Percentiles rank a stretch among this genome's conserved stretches.
Conservation (phyloP, 805 yeast species). For the Saccharomycopsis babjevae region DNA sequence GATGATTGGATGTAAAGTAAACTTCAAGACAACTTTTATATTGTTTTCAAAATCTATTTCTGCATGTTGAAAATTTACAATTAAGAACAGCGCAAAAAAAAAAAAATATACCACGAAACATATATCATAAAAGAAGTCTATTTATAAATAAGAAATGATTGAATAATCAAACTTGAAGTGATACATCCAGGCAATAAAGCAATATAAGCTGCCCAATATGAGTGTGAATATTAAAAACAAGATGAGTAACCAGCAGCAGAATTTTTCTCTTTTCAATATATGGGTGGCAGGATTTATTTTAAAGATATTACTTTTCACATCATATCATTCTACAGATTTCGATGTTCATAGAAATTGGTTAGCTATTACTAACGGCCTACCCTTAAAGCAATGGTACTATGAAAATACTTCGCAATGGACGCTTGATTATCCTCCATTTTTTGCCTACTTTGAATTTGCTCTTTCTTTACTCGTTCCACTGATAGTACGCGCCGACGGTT, state of each 20-base stretch:
- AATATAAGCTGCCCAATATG: not conserved
- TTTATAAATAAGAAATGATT: not conserved
- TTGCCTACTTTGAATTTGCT: conserved; percentile 89
- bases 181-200: not conserved
- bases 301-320: conserved; percentile 56
- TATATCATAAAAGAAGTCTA: not conserved
- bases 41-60: not conserved
- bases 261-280: conserved; percentile 50
- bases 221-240: not conserved
- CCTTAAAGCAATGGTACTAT: conserved; percentile 71
- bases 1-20: too few relatives aligned
- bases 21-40: not conserved
- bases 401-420: conserved; percentile 85
- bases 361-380: conserved; percentile 73
- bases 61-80: not conserved
- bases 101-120: not conserved
- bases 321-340: conserved; percentile 90
- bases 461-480: conserved; percentile 63
- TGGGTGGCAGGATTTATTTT: conserved; percentile 55
- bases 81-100: not conserved
- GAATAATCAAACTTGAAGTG: not conserved
- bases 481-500: conserved; percentile 59
- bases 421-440: conserved; percentile 93
- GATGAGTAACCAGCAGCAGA: conserved; percentile 15
- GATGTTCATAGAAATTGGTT: conserved; percentile 98